Conservation (phyloP, 352 stramenopile genomes). For the Pythium brachiatum region DNA sequence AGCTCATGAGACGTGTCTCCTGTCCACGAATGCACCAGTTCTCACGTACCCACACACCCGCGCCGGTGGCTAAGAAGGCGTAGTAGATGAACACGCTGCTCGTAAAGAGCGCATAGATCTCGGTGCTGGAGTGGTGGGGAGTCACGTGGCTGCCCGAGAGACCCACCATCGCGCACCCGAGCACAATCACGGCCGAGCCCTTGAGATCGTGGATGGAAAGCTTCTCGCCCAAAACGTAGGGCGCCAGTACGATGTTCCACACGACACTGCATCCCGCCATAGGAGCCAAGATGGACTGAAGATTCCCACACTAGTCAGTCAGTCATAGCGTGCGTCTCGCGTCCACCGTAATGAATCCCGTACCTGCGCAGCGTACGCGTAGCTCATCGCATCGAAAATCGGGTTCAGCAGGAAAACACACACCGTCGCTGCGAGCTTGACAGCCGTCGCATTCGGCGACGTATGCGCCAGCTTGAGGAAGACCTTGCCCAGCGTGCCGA, state of each 20-base stretch:
- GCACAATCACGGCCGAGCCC: conserved; percentile 69
- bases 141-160: conserved; percentile 81
- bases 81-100: conserved; percentile 76
- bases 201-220: conserved; percentile 71
- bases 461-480: conserved; percentile 86
- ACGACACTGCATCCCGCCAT: conserved; percentile 88
- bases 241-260: conserved; percentile 85
- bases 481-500: conserved; percentile 84
- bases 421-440: conserved; percentile 68
- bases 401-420: conserved; percentile 85
- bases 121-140: conserved; percentile 64
- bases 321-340: not conserved
- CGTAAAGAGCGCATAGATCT: conserved; percentile 80
- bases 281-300: conserved; percentile 75
- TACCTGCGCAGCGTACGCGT: conserved; percentile 82
- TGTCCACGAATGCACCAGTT: not conserved
- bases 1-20: not conserved
- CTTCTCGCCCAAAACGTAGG: conserved; percentile 79
- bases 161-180: conserved; percentile 72
- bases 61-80: conserved; percentile 37
- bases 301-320: not conserved
- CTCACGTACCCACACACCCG: conserved; percentile 42
- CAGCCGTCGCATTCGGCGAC: conserved; percentile 42
- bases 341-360: not conserved
- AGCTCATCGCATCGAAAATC: conserved; percentile 85